Base-by-base conservation (phyloP, 2,329 filamentous ascomycete genomes). In the Xylariaceae sp. region DNA sequence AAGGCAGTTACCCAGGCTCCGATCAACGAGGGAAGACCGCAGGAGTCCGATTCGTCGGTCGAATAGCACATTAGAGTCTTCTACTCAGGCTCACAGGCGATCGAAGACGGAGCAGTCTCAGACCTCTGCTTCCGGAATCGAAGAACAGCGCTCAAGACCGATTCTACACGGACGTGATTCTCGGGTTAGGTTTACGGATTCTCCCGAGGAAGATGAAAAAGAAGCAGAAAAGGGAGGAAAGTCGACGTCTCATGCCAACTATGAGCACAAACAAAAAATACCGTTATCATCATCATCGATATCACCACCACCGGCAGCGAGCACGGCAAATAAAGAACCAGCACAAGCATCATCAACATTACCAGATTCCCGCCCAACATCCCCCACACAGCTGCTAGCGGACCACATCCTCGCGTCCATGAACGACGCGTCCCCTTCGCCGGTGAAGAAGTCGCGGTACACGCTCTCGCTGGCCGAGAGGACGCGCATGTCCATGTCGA, bases 401-500 rank as follows among this genome's bases (percentile, higher is more conserved):
- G 71, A 80, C 40, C 63, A 72, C 28, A 80, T 80, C 29, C 57
- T 80, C 4, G 68, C 69, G 9, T 74, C 71, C 0, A 72, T 80
- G 56, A 63, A 69, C 16, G 67, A 68, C 31, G 65, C 68, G 1
- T 78, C 77, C 2, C 76, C 76, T 0, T 81, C 78, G 0, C 78
- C 78, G 0, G 56, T 64, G 30, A 81, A 78, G 50, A 72, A 67
- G 41, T 63, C 66, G 0, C 68, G 76, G 0, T 76, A 77, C 35
- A 73, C 70, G 0, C 62, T 83, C 7, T 81, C 82, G 0, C 71
- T 92, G 0, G 74, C 83, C 3, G 88, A 94, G 55, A 82, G 88
- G 33, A 94, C 89, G 1, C 78, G 85, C 13, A 71, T 88, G 38
- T 88, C 86, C 13, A 90, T 95, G 80, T 78, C n/a, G n/a, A n/a